Conservation (phyloP, 2,329 filamentous ascomycete genomes). For the Arthrinium puccinioides region DNA sequence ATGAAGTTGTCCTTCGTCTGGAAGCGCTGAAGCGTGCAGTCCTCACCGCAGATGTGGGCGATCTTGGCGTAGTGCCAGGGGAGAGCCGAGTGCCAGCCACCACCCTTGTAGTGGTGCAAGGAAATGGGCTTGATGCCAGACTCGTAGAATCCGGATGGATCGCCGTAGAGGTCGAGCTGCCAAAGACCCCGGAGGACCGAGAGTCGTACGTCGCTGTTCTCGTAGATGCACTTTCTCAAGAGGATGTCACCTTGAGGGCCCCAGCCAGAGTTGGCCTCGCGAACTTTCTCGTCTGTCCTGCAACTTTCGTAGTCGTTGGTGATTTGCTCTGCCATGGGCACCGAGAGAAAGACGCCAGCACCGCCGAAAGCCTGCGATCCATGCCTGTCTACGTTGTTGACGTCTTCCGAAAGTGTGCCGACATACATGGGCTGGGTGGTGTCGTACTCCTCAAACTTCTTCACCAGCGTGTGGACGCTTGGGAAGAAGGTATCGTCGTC, state of each 20-base stretch:
- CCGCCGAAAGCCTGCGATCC: conserved; percentile 59
- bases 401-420: conserved; percentile 54
- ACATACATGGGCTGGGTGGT: conserved; percentile 47
- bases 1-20: conserved; percentile 45
- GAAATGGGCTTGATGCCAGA: conserved; percentile 52
- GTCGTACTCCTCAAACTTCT: conserved; percentile 45
- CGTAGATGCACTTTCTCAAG: conserved; percentile 57
- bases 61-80: conserved; percentile 51
- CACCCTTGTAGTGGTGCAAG: conserved; percentile 58
- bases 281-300: conserved; percentile 41
- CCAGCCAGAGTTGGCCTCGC: conserved; percentile 50
- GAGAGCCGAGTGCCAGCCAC: conserved; percentile 46
- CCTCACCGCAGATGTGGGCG: conserved; percentile 51
- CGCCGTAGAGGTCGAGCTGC: conserved; percentile 53
- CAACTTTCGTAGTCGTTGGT: conserved; percentile 37
- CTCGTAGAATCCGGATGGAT: conserved; percentile 59
- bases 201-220: conserved; percentile 51
- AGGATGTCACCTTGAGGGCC: conserved; percentile 55
- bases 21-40: conserved; percentile 53
- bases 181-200: conserved; percentile 50
- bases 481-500: conserved; percentile 62
- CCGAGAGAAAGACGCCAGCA: conserved; percentile 54
- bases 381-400: conserved; percentile 51
- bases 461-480: conserved; percentile 46
- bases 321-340: conserved; percentile 38